A percentile compares a stretch with the other conserved stretches of the same genome.
These are phyloP conservation scores for Paecilomyces fulvus DNA, from an alignment of 2,329 filamentous ascomycete species.

Conservation along the genomic window DNA sequence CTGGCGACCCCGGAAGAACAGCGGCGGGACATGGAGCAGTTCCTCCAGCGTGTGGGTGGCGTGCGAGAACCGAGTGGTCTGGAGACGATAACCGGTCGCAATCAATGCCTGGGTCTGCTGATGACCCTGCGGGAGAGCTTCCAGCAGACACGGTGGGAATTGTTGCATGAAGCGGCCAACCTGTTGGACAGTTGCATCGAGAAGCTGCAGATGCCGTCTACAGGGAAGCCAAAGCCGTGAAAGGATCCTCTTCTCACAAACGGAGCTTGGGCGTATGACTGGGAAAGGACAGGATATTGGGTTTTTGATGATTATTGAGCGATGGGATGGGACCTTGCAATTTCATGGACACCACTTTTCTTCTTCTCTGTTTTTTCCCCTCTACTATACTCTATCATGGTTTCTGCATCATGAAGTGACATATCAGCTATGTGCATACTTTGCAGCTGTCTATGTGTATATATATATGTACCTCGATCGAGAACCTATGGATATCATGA, in stretches of 20 bases:
- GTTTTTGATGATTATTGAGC: neutral
- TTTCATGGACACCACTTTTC: neutral
- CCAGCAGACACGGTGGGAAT: constrained; percentile 76
- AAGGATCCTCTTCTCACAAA: neutral
- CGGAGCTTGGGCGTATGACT: neutral
- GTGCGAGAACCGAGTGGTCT: constrained; percentile 71
- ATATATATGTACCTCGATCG: neutral
- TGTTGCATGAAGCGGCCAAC: constrained; percentile 77
- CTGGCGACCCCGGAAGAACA: constrained; percentile 57
- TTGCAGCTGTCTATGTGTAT: neutral
- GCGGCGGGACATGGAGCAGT: constrained; percentile 69
- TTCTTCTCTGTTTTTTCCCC: neutral
- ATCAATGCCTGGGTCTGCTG: constrained; percentile 72
- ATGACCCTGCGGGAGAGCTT: constrained; percentile 78
- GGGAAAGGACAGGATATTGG: neutral
- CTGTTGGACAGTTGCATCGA: constrained; percentile 74
- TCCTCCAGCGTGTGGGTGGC: constrained; percentile 62
- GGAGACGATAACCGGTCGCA: constrained; percentile 63
- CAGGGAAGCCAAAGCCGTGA: neutral
- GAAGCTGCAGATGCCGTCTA: constrained; percentile 33
- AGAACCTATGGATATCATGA: neutral
- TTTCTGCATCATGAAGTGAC: neutral
- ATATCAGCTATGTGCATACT: neutral
- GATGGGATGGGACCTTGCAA: neutral
- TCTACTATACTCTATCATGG: neutral